Conservation (phyloP, 2,329 filamentous ascomycete genomes). For the Phoma sp. region DNA sequence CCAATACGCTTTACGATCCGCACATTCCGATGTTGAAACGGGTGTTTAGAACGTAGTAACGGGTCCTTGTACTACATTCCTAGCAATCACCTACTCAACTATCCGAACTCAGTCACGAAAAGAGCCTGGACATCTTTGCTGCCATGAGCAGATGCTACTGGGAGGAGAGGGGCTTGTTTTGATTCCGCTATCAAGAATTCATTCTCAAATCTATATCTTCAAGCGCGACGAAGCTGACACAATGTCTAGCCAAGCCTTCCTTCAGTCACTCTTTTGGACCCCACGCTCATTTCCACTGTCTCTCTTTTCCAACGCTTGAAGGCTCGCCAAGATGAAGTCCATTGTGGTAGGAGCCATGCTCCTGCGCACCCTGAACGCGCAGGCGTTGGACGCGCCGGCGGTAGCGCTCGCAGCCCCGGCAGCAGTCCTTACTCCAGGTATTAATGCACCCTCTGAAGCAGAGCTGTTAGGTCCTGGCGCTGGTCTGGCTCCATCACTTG, state of each 20-base stretch:
- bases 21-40: constrained; percentile 12
- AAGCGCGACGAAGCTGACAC: constrained; percentile 9
- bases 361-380: constrained; percentile 13
- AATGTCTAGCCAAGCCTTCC: constrained; percentile 20
- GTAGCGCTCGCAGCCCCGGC: not conserved
- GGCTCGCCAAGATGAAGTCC: constrained; percentile 16
- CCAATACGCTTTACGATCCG: not conserved
- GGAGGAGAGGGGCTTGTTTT: constrained; percentile 11
- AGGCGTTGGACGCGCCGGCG: not conserved
- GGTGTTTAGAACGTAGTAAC: constrained; percentile 10
- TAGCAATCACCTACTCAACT: constrained; percentile 4
- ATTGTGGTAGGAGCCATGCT: constrained; percentile 17
- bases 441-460: constrained; percentile 3
- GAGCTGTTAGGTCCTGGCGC: not conserved
- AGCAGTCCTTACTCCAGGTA: constrained; percentile 8
- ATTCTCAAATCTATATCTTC: constrained; percentile 11
- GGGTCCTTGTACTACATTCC: constrained; percentile 12
- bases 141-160: not conserved
- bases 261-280: constrained; percentile 17
- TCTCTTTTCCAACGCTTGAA: constrained; percentile 5
- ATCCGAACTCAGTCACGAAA: not conserved
- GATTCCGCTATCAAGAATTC: constrained; percentile 15
- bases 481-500: not conserved
- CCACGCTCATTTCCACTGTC: constrained; percentile 15
- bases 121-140: constrained; percentile 1